These are phyloP conservation scores for Rutstroemia sp. DNA, from an alignment of 2,329 filamentous ascomycete species.

Conservation along the genomic window DNA sequence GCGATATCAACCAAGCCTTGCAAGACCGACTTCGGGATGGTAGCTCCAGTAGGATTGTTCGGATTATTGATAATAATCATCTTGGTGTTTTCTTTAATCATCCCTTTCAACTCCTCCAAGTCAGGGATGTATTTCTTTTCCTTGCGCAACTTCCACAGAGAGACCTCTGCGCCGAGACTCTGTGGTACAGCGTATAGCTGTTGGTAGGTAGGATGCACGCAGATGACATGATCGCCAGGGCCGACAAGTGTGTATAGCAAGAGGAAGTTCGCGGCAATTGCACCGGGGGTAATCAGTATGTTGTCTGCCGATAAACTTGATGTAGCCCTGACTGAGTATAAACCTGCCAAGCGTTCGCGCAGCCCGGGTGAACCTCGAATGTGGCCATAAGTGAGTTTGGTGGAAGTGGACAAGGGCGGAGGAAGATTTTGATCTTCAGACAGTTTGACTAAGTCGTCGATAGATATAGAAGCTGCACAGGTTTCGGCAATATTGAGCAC, in stretches of 20 bases:
- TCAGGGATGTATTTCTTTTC: conserved; percentile 61
- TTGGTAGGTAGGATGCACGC: conserved; percentile 81
- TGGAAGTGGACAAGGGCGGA: conserved; percentile 43
- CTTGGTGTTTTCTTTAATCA: conserved; percentile 65
- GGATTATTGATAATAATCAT: conserved; percentile 68
- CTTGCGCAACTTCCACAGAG: conserved; percentile 63
- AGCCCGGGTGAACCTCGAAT: conserved; percentile 62
- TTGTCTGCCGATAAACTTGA: conserved; percentile 48
- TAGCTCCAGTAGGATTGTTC: conserved; percentile 73
- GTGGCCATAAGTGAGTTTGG: conserved; percentile 62
- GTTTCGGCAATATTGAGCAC: conserved; percentile 72
- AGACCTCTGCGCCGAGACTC: conserved; percentile 69
- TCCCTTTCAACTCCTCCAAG: conserved; percentile 52
- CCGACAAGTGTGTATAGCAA: conserved; percentile 65
- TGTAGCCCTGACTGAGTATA: conserved; percentile 52
- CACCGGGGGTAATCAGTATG: conserved; percentile 70
- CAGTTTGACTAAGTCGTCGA: conserved; percentile 57
- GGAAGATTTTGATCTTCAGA: conserved; percentile 43
- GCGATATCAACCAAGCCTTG: conserved; percentile 57
- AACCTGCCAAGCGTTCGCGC: conserved; percentile 54
- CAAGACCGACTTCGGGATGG: conserved; percentile 56
- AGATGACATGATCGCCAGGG: conserved; percentile 75
- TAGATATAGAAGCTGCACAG: conserved; percentile 66
- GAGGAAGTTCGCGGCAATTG: conserved; percentile 81
- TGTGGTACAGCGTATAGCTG: conserved; percentile 72